Evolutionary conservation across 345 rosid genomes (phyloP), one percentile per base, ranked within the genome.

Genomic region (Rhizophora mangle): DNA sequence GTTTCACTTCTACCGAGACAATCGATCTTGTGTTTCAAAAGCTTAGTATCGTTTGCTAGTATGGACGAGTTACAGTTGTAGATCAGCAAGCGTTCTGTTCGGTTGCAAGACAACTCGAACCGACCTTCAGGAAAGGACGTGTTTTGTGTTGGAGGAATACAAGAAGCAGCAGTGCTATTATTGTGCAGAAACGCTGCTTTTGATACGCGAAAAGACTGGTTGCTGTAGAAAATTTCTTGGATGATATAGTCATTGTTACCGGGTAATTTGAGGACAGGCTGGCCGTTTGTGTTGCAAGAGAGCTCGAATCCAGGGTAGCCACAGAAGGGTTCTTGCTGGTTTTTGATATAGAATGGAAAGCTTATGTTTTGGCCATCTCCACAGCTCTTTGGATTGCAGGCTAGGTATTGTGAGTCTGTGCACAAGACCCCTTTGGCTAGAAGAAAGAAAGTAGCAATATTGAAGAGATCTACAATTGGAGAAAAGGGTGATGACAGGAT

Each of bases 261-360:
- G 6, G 64, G 20, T 43, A 84, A n/a, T 46, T 32, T 54, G 30
- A 87, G 67, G 61, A 85, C 18, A 9, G 84, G 72, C 19, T 24
- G 62, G 43, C 72, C 69, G 7, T 57, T 55, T 13, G 4, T 26
- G 2, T 52, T 27, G 82, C 90, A 85, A 10, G 76, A 67, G 56
- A 85, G 27, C 9, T 58, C 7, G 68, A 84, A 87, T 39, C 90
- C 81, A 5, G 90, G 90, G 68, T 62, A 73, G 21, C 88, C 88
- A 55, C 90, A 84, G 52, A 19, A 79, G 62, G 58, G 1, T 22
- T 64, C 65, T 60, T 72, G 85, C 29, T 62, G 63, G 15, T 11
- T 53, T 46, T 15, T 10, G 71, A 85, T 77, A 19, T 19, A 78
- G 67, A 87, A 87, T 0, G 87, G 91, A 47, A 68, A 87, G 46